phyloP scores from a whole-genome alignment of 1,139 yeast species.

The Geotrichum citri-aurantii region DNA sequence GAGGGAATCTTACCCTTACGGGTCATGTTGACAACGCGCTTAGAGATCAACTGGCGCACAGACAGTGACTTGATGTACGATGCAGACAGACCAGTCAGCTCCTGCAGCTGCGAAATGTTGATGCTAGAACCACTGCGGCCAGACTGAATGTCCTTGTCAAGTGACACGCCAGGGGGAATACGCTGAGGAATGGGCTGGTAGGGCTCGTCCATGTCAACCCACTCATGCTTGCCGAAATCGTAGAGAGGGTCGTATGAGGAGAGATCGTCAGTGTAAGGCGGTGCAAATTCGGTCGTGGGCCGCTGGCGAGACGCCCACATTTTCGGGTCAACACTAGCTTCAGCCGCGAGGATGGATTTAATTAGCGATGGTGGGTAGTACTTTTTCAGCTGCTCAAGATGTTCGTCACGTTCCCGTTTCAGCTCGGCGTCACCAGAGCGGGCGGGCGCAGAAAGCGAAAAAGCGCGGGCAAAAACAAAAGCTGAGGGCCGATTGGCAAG shows the following conservation, averaged over 20 bases:
- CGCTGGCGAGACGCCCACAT: slow-evolving; percentile 41
- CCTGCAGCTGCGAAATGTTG: slow-evolving; percentile 34
- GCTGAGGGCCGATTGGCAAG: background rate
- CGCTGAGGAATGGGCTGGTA: slow-evolving; percentile 42
- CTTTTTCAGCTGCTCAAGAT: slow-evolving; percentile 55
- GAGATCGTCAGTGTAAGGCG: slow-evolving; percentile 57
- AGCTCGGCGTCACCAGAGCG: slow-evolving; percentile 3
- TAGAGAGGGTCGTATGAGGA: slow-evolving; percentile 52
- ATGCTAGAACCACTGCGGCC: slow-evolving; percentile 42
- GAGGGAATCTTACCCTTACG: slow-evolving; percentile 88
- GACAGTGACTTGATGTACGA: slow-evolving; percentile 58
- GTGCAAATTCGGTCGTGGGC: slow-evolving; percentile 47
- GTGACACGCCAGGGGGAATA: slow-evolving; percentile 39
- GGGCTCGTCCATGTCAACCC: slow-evolving; percentile 41
- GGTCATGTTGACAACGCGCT: slow-evolving; percentile 87
- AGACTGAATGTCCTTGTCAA: slow-evolving; percentile 32
- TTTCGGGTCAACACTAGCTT: slow-evolving; percentile 62
- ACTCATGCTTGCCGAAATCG: slow-evolving; percentile 47
- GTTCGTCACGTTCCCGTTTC: slow-evolving; percentile 37
- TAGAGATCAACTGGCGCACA: slow-evolving; percentile 46
- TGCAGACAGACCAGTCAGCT: slow-evolving; percentile 68
- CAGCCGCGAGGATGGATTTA: slow-evolving; percentile 76
- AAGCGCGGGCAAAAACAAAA: background rate
- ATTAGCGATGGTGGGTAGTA: slow-evolving; percentile 74
- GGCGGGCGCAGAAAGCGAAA: slow-evolving; percentile 3